Percentiles rank a stretch among this genome's conserved stretches.
Evolutionary conservation across 352 stramenopile species (phyloP).

Genomic region (Phytophthora lateralis): DNA sequence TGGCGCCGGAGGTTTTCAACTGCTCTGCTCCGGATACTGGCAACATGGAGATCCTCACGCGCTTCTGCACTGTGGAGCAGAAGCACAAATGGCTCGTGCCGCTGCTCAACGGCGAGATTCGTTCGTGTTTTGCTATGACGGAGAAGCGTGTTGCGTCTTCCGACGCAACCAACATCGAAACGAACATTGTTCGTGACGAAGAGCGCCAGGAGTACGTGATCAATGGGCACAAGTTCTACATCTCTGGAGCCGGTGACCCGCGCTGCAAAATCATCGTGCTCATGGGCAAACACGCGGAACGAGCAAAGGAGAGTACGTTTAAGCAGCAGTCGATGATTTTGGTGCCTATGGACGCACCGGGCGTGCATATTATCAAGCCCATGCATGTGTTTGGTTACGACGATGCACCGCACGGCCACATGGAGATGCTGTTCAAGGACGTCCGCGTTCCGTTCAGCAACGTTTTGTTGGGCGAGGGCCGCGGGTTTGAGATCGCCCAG

Average conservation of each 20-base stretch:
- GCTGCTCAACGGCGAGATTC: constrained; percentile 93
- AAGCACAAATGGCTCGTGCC: constrained; percentile 94
- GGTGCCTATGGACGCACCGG: constrained; percentile 90
- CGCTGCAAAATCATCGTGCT: constrained; percentile 92
- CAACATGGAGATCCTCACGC: constrained; percentile 99
- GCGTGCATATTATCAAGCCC: constrained; percentile 90
- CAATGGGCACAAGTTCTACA: constrained; percentile 97
- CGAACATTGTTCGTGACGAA: constrained; percentile 73
- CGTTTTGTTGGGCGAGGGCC: constrained; percentile 79
- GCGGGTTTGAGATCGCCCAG: constrained; percentile 91
- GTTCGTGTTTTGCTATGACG: constrained; percentile 98
- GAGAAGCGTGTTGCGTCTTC: constrained; percentile 95
- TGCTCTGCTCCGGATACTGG: constrained; percentile 96
- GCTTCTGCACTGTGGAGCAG: constrained; percentile 92
- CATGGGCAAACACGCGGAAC: constrained; percentile 70
- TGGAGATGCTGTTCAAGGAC: constrained; percentile 96
- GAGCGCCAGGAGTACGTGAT: constrained; percentile 90
- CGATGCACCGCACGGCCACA: constrained; percentile 94
- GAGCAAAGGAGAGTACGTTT: constrained; percentile 49
- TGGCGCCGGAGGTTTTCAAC: constrained; percentile 96
- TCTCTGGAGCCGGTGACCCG: constrained; percentile 95
- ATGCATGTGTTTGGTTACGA: constrained; percentile 97
- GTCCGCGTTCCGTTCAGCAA: constrained; percentile 91
- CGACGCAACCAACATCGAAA: constrained; percentile 96
- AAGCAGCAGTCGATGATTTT: constrained; percentile 91